Base-by-base conservation (phyloP, 1,284 basidiomycete species). In the Ustilago tritici region DNA sequence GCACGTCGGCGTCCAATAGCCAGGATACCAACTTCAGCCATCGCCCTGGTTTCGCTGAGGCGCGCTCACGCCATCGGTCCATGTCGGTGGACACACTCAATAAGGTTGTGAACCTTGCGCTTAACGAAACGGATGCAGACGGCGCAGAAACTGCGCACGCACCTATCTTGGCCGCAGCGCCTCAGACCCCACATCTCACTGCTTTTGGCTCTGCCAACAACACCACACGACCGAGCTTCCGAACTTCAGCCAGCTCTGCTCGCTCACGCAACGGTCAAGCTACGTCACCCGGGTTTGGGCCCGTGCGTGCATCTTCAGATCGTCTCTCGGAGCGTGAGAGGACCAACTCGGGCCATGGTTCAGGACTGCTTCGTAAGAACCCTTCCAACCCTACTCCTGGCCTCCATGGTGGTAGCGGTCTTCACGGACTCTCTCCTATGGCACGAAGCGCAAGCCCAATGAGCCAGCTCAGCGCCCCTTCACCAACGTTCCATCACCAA, bases 361-460 rank as follows among this genome's bases (percentile, higher is more conserved):
- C 73, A 19, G 80, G 72, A 9, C 53, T 76, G 58, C 72, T 84
- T 58, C 71, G 73, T 34, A 84, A 84, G 70, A 84, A 84, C 54
- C 81, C 82, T 11, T 80, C 77, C 47, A 83, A 83, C 40, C 82
- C 82, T n/a, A 68, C 66, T 43, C 78, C 82, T 9, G 81, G 77
- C 34, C 71, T 78, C 23, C 68, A 78, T 46, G 76, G 76, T 35
- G 76, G 76, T 23, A 69, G 65, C 40, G 68, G 76, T 46, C 62
- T 75, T 10, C 70, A 70, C 34, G 71, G 59, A n/a, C 60, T 78
- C 6, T 55, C 71, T 46, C 75, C 75, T 0, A 64, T 73, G 75
- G 57, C 66, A 34, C 49, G 77, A 38, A 67, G 76, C 54, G 38
- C 57, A 2, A 75, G 76, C 38, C 71, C 76, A 6, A 71, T 62